Base-by-base conservation (phyloP, 2,329 filamentous ascomycete species). In the Coleophoma cylindrospora region DNA sequence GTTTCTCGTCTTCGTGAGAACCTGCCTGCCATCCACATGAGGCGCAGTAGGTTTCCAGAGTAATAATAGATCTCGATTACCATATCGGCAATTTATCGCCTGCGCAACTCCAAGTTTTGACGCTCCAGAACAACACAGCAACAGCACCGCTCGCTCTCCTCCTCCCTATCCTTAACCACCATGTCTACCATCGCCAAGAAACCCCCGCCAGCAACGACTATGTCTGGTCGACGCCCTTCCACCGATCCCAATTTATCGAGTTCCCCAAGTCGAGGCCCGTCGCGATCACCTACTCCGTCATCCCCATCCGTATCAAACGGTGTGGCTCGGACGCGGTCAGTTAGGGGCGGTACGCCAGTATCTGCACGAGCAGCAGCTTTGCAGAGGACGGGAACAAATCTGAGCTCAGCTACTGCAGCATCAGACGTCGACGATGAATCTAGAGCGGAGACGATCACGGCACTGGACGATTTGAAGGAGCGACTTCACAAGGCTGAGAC, bases 401-500 rank as follows among this genome's bases (percentile, higher is more conserved):
- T 65, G 22, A 64, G 61, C 51, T 55, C 54, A 22, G 62, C 52
- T 45, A 64, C 52, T 44, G 54, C 51, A 14, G 46, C 59, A 40
- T 70, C 76, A 46, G 76, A 79, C 53, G 74, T 74, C 34, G 84
- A 89, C 50, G 79, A 90, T 56, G 87, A 91, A 47, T 84, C 84
- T 54, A 84, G 87, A 59, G 90, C 89, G 15, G 90, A 94, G 68
- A 85, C 87, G 54, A 76, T 89, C 40, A 85, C 88, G 14, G 74
- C 88, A 50, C 78, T 96, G 51, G 89, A 95, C 56, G 91, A 96
- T 57, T 74, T 96, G 52, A 91, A 90, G 70, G 84, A 90, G 57
- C 84, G 89, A 50, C 75, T 96, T 46, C 81, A 88, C 61, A 89
- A 86, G 68, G 87, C 91, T 19, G 92, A 96, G 70, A 79, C 75